A percentile compares a stretch with the other conserved stretches of the same genome.
Evolutionary conservation across 495 filamentous ascomycete genomes (phyloP).

Genomic region (Symbiotaphrina buchneri): DNA sequence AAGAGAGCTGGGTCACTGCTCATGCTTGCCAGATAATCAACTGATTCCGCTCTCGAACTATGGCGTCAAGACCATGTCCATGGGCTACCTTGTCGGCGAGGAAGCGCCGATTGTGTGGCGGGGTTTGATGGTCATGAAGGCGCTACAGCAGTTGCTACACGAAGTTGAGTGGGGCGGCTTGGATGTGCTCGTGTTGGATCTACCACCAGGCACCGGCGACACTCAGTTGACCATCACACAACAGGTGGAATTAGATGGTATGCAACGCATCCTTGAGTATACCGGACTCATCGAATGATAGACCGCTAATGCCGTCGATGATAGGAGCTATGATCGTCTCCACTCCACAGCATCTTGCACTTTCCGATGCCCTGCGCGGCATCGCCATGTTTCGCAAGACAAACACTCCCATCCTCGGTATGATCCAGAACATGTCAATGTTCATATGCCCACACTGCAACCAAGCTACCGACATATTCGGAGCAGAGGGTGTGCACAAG

Average conservation of each 20-base stretch:
- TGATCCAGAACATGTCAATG: slow-evolving; percentile 88
- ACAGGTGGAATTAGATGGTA: slow-evolving; percentile 64
- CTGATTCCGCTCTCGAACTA: slow-evolving; percentile 84
- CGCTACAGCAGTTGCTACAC: slow-evolving; percentile 82
- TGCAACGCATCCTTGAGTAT: slow-evolving; percentile 2
- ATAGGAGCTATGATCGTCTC: slow-evolving; percentile 69
- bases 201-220: slow-evolving; percentile 90
- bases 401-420: slow-evolving; percentile 51
- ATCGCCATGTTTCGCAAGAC: slow-evolving; percentile 82
- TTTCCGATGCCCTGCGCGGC: slow-evolving; percentile 75
- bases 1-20: slow-evolving; percentile 6
- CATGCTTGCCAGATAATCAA: slow-evolving; percentile 36
- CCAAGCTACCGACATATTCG: slow-evolving; percentile 59
- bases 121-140: slow-evolving; percentile 94
- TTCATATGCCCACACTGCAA: slow-evolving; percentile 66
- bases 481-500: slow-evolving; percentile 23
- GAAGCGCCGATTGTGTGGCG: slow-evolving; percentile 81
- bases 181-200: slow-evolving; percentile 72
- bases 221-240: slow-evolving; percentile 85
- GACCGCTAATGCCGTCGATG: not conserved
- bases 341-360: slow-evolving; percentile 78
- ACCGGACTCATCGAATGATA: not conserved
- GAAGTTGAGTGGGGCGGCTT: slow-evolving; percentile 75
- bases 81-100: slow-evolving; percentile 77
- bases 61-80: slow-evolving; percentile 92